Percentiles rank a stretch among this genome's conserved stretches.
Evolutionary conservation across 371 early-diverging fungal species (phyloP).

Genomic region (Blakeslea trispora): DNA sequence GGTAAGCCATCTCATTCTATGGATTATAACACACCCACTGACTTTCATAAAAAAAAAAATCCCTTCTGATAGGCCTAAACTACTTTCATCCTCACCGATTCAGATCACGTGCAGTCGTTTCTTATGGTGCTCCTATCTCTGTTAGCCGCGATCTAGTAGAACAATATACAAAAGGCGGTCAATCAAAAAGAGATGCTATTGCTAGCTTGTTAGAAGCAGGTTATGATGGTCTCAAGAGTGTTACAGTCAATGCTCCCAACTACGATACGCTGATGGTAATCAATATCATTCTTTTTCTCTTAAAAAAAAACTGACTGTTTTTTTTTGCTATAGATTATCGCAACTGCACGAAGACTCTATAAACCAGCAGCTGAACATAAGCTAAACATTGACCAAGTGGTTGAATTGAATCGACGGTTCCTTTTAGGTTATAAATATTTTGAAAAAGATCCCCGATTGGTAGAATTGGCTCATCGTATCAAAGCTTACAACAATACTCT

Average conservation of each 20-base stretch:
- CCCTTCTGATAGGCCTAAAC: slow-evolving; percentile 73
- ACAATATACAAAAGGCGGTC: slow-evolving; percentile 71
- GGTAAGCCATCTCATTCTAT: no score
- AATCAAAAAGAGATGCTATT: slow-evolving; percentile 70
- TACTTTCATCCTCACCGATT: slow-evolving; percentile 92
- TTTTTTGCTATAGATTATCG: slow-evolving; percentile 40
- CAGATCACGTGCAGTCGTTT: slow-evolving; percentile 85
- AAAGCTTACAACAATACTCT: slow-evolving; percentile 75
- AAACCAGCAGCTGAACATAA: slow-evolving; percentile 59
- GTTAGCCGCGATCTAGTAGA: slow-evolving; percentile 68
- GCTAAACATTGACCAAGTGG: slow-evolving; percentile 59
- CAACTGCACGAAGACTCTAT: slow-evolving; percentile 79
- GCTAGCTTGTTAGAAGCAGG: slow-evolving; percentile 62
- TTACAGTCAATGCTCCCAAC: slow-evolving; percentile 86
- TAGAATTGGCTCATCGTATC: slow-evolving; percentile 60
- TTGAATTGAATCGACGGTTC: slow-evolving; percentile 74
- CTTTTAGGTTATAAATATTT: slow-evolving; percentile 62
- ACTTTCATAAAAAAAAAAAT: no score
- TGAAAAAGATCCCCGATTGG: slow-evolving; percentile 61
- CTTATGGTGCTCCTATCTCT: slow-evolving; percentile 80
- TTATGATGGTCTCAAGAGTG: slow-evolving; percentile 65
- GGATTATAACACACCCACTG: no score
- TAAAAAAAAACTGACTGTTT: not conserved
- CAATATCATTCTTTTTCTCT: no score
- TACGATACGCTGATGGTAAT: slow-evolving; percentile 76